Evolutionary conservation across 148 eudicot genomes (phyloP).

Genomic region (Fallopia convolvulus): DNA sequence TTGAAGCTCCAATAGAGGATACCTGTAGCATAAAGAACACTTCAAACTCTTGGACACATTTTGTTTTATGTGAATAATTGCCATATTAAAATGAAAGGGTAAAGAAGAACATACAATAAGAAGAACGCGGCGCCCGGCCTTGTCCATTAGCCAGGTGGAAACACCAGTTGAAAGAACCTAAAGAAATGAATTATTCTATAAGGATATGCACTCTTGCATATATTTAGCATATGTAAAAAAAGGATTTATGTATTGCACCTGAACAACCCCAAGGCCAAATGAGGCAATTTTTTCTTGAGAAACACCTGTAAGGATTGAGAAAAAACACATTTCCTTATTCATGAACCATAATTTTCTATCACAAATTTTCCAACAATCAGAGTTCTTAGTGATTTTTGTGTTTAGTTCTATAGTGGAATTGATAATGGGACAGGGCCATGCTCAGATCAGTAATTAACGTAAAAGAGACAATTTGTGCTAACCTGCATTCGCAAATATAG

Average conservation of each 20-base stretch:
- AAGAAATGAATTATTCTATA: background rate
- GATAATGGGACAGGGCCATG: background rate
- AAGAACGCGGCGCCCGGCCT: conserved; percentile 66
- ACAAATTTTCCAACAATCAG: background rate
- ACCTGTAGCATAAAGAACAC: background rate
- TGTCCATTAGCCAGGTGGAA: conserved; percentile 76
- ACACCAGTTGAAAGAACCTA: conserved; percentile 77
- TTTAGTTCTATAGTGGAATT: background rate
- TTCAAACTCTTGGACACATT: background rate
- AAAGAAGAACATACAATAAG: conserved; percentile 44
- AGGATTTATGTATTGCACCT: conserved; percentile 30
- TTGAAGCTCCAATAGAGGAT: conserved; percentile 10
- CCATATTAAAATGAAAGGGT: conserved; percentile 21
- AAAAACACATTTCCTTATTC: background rate
- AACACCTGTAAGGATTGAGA: conserved; percentile 36
- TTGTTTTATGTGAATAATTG: background rate
- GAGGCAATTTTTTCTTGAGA: conserved; percentile 64
- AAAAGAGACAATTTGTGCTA: conserved; percentile 11
- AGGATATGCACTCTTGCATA: background rate
- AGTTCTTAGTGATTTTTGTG: too few relatives aligned
- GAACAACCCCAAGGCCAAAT: conserved; percentile 71
- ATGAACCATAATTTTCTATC: background rate
- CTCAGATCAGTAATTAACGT: background rate
- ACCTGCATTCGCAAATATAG: conserved; percentile 80
- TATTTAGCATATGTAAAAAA: background rate